Evolutionary conservation across 1,284 basidiomycete species (phyloP).

Genomic region (Cystobasidium pallidum): DNA sequence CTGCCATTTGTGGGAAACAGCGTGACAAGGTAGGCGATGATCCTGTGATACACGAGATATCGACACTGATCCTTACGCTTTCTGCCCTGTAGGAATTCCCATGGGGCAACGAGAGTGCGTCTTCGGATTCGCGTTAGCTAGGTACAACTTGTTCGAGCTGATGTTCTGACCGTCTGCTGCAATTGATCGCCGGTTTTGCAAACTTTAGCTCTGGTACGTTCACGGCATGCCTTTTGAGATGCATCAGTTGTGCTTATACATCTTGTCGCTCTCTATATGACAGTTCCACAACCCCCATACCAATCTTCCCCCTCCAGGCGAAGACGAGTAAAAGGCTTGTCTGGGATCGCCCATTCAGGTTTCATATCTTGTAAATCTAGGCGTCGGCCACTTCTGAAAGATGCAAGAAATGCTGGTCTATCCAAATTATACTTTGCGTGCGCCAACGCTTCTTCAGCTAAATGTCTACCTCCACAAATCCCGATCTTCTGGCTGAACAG

Average conservation of each 20-base stretch:
- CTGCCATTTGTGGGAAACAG: constrained; percentile 8
- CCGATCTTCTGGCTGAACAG: no score
- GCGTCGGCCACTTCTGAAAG: neutral
- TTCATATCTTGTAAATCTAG: neutral
- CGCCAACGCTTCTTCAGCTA: no score
- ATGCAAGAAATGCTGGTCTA: neutral
- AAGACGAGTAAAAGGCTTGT: constrained; percentile 17
- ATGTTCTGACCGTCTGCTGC: neutral
- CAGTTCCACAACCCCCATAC: constrained; percentile 44
- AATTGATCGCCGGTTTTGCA: neutral
- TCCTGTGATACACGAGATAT: no score
- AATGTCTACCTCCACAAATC: no score
- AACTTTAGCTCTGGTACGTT: constrained; percentile 23
- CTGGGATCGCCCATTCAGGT: neutral
- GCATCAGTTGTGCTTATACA: neutral
- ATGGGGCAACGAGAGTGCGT: constrained; percentile 36
- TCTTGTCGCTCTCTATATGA: neutral
- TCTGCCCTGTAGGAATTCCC: constrained; percentile 34
- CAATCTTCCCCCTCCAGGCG: constrained; percentile 31
- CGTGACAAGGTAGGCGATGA: constrained; percentile 41
- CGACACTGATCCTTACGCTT: neutral
- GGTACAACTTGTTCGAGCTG: neutral
- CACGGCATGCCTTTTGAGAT: neutral
- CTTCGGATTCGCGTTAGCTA: neutral
- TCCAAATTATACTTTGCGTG: neutral